Percentiles rank a stretch among this genome's conserved stretches.
Conservation (phyloP, 331 rosid species). For the Acacia pycnantha region DNA sequence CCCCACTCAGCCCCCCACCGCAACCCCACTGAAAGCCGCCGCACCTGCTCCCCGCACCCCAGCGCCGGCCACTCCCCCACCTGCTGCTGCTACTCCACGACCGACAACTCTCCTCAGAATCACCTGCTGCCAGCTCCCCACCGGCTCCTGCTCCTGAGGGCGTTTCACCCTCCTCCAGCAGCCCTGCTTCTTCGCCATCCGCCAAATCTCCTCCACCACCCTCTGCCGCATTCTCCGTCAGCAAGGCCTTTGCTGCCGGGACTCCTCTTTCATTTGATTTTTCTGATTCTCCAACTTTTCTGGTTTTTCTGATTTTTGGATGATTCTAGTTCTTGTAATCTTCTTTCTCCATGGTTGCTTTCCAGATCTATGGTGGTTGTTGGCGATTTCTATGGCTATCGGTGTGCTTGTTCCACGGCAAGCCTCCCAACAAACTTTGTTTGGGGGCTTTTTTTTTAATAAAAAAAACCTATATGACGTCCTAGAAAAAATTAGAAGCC, state of each 20-base stretch:
- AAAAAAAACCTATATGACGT: too few relatives aligned
- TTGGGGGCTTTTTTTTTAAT: too few relatives aligned
- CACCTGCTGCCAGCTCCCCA: conserved; percentile 29
- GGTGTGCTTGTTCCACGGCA: too few relatives aligned
- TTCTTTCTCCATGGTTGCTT: too few relatives aligned
- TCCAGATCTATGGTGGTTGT: too few relatives aligned
- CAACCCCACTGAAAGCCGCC: conserved; percentile 27
- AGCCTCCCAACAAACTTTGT: too few relatives aligned
- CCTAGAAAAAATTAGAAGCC: too few relatives aligned
- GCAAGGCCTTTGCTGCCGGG: conserved; percentile 50
- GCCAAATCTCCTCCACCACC: conserved; percentile 24
- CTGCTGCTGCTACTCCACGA: conserved; percentile 1
- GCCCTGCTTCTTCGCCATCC: neutral
- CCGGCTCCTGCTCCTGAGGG: conserved; percentile 37
- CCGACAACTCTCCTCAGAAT: neutral
- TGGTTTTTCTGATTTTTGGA: too few relatives aligned
- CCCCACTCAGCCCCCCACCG: conserved; percentile 46
- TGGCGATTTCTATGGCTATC: too few relatives aligned
- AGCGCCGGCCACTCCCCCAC: conserved; percentile 29
- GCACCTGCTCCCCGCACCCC: neutral
- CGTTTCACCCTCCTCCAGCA: neutral
- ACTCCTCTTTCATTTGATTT: too few relatives aligned
- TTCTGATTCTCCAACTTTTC: too few relatives aligned
- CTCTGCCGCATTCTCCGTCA: conserved; percentile 34
- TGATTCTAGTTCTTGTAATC: too few relatives aligned